Conservation (phyloP, 306 rosid genomes). For the Clitoria ternatea region DNA sequence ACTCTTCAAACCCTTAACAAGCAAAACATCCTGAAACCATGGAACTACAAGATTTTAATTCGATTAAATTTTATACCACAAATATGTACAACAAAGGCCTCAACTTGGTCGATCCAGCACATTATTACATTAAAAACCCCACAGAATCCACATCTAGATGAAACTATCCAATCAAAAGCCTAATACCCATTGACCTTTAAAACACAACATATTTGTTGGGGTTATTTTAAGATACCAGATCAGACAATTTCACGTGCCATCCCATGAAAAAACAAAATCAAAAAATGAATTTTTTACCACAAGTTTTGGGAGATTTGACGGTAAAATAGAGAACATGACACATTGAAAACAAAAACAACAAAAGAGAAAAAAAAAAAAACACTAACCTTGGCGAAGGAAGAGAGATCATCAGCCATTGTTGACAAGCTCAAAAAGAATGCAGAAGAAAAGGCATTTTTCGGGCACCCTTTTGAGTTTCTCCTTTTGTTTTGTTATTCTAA, state of each 20-base stretch:
- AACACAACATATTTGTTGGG: slow-evolving; percentile 7
- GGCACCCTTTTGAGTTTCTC: slow-evolving; percentile 29
- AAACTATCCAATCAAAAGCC: slow-evolving; percentile 17
- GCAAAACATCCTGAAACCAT: slow-evolving; percentile 57
- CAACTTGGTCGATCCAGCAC: slow-evolving; percentile 19
- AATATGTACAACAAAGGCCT: neutral
- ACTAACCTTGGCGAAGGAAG: slow-evolving; percentile 73
- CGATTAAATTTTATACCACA: neutral
- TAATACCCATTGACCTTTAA: slow-evolving; percentile 14
- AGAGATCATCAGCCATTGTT: slow-evolving; percentile 83
- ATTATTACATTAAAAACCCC: slow-evolving; percentile 27
- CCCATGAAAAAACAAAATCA: slow-evolving; percentile 33
- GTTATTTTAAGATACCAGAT: slow-evolving; percentile 39
- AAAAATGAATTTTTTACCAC: slow-evolving; percentile 21
- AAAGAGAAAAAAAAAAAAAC: neutral
- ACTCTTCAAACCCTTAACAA: slow-evolving; percentile 62
- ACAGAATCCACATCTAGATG: slow-evolving; percentile 18
- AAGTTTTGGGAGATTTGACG: slow-evolving; percentile 14
- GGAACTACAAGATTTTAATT: slow-evolving; percentile 14
- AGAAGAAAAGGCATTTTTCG: slow-evolving; percentile 56
- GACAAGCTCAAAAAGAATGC: slow-evolving; percentile 53
- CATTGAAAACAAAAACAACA: too few relatives aligned
- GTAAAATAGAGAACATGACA: slow-evolving; percentile 16
- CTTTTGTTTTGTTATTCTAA: neutral
- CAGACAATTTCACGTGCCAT: slow-evolving; percentile 45